Evolutionary conservation across 1,284 basidiomycete species (phyloP), one percentile per base, ranked within the genome.

Genomic region (Lignosus rhinocerotis): DNA sequence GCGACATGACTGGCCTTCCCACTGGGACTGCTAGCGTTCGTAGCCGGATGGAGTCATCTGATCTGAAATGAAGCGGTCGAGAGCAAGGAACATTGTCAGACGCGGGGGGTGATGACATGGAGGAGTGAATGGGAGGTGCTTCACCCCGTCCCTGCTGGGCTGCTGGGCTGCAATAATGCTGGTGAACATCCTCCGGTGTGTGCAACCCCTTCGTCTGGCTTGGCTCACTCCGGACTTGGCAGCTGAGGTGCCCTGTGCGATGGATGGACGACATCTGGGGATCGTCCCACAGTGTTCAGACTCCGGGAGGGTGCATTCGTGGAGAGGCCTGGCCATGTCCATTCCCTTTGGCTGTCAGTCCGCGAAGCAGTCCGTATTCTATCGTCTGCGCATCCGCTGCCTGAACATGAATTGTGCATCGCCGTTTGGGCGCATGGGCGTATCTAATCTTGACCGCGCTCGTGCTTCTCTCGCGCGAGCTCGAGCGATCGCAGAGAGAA

Each of bases 301-400:
- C 62, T 36, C 62, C 62, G 59, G 59, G 34, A 52, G 62, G 62
- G 59, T 64, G 54, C 59, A 42, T 59, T 61, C 59, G 25, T 47
- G 52, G 51, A 30, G 36, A 32, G 62, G 57, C 62, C 53, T 61
- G 62, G 43, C 55, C 42, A 16, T 38, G 51, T 47, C 53, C 36
- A 49, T 41, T 41, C 49, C 44, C 51, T 45, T 41, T 45, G 39
- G 19, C 45, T 39, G 36, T 47, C 19, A 32, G 58, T 43, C 53
- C 59, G 59, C 61, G 63, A 60, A 62, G 52, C 39, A 38, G 16
- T 33, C 52, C 44, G 45, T 31, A 38, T 16, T 4, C 39, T 46
- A 39, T 48, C 38, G 44, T 52, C 25, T 31, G 46, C 48, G 32
- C 49, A 21, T 30, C 3, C 50, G 14, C 17, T 32, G 30, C 49